These are phyloP conservation scores for Penicillium pancosmium DNA, from an alignment of 495 filamentous ascomycete species.

Conservation along the genomic window DNA sequence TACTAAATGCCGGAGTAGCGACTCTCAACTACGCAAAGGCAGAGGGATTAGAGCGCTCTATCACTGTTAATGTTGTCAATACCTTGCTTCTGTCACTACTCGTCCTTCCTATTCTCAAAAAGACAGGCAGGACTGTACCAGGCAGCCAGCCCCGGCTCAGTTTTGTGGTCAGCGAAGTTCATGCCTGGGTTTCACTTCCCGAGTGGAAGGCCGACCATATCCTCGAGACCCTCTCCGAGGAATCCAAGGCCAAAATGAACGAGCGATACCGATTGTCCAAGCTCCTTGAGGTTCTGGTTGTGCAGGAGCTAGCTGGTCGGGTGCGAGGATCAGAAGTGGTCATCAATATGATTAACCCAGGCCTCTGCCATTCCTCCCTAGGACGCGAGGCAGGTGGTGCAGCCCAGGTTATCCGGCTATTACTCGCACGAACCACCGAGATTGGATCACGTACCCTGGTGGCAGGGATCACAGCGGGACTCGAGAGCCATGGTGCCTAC, in stretches of 20 bases:
- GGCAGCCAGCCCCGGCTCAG: conserved; percentile 28
- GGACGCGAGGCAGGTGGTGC: conserved; percentile 30
- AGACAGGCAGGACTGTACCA: conserved; percentile 28
- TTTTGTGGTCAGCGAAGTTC: conserved; percentile 45
- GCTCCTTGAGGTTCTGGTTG: conserved; percentile 51
- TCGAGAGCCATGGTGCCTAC: conserved; percentile 52
- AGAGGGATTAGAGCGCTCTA: conserved; percentile 48
- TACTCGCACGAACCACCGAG: conserved; percentile 49
- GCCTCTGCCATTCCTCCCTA: conserved; percentile 51
- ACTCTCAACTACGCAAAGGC: conserved; percentile 21
- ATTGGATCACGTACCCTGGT: conserved; percentile 51
- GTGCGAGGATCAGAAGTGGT: conserved; percentile 43
- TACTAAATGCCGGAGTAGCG: conserved; percentile 51
- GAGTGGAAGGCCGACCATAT: conserved; percentile 36
- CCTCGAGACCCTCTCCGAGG: conserved; percentile 37
- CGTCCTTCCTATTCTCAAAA: conserved; percentile 44
- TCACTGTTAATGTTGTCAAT: conserved; percentile 59
- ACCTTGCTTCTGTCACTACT: conserved; percentile 50
- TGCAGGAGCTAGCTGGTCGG: conserved; percentile 47
- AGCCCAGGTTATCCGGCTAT: conserved; percentile 19
- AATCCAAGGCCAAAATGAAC: conserved; percentile 26
- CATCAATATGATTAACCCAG: conserved; percentile 57
- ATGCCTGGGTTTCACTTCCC: conserved; percentile 34
- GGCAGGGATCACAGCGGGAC: conserved; percentile 36
- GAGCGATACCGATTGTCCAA: conserved; percentile 54